Base-by-base conservation (phyloP, 2,329 filamentous ascomycete genomes). In the Elsinoe ampelina region DNA sequence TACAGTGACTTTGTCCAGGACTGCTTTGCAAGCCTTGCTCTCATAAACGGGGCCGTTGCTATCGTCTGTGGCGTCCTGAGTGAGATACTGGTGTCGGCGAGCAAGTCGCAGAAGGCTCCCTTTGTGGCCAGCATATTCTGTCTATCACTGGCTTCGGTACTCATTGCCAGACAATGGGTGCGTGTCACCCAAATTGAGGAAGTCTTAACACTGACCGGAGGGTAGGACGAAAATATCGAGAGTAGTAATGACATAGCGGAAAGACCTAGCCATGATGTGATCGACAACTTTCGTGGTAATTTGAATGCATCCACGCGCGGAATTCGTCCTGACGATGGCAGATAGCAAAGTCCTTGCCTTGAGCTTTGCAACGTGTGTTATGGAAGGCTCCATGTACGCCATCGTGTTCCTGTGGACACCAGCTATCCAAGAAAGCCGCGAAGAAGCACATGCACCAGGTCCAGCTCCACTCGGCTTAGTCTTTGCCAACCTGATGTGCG, bases 321-420 rank as follows among this genome's bases (percentile, higher is more conserved):
- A 12, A 12, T 32, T 7, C n/a, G 20, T 6, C 6, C 20, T 48
- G 43, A 48, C 19, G 8, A 48, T n/a, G 11, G n/a, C 20, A 48
- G 19, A 30, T 7, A 5, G 20, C 15, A 35, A 12, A 7, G 75
- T 83, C 51, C 63, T 80, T 15, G 72, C 77, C 1, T 68, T 84
- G 3, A 74, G 72, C 1, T 66, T 82, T 36, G 73, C 76, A 2
- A 78, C 78, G 2, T 80, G 75, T 58, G 75, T 80, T 64, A 82
- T 83, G 62, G 81, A 84, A 67, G 80, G 80, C 17, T 74, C 78
- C 22, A 80, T 83, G 72, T 83, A 83, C 63, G 71, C 83, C 10
- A 82, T 83, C 63, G 77, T 84, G 57, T 83, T 82, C 66, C 82
- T 81, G 70, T 83, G 80, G 76, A 78, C 79, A 0, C 76, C 79